phyloP scores from a whole-genome alignment of 208 protist species.

The Leishmania martiniquensis region DNA sequence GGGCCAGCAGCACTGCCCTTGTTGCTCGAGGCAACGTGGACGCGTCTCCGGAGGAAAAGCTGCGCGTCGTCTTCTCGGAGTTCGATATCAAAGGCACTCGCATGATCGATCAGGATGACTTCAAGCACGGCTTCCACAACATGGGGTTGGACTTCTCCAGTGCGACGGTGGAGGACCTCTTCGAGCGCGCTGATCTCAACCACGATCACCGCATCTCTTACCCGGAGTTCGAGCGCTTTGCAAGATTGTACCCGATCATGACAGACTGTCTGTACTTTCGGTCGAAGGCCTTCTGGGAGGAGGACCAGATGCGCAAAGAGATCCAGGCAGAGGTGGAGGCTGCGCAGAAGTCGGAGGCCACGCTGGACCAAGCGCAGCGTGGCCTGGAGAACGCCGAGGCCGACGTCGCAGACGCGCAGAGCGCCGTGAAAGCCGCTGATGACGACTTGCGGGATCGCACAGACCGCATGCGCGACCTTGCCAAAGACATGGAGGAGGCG shows the following conservation, averaged over 20 bases:
- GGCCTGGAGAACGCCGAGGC: conserved; percentile 53
- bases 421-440: conserved; percentile 65
- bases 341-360: conserved; percentile 61
- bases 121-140: conserved; percentile 80
- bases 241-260: conserved; percentile 90
- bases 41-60: conserved; percentile 85
- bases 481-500: conserved; percentile 81
- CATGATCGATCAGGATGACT: conserved; percentile 80
- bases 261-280: conserved; percentile 91
- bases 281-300: conserved; percentile 92
- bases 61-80: conserved; percentile 88
- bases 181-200: conserved; percentile 87
- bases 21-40: conserved; percentile 57
- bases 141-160: conserved; percentile 87
- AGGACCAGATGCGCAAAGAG: conserved; percentile 85
- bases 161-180: conserved; percentile 90
- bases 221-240: conserved; percentile 92
- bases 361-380: conserved; percentile 62
- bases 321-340: conserved; percentile 82
- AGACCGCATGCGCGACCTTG: conserved; percentile 83
- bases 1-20: conserved; percentile 48
- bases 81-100: conserved; percentile 85
- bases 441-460: conserved; percentile 78
- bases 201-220: conserved; percentile 84
- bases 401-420: conserved; percentile 66